Base-by-base conservation (phyloP, 2,329 filamentous ascomycete species). In the Claviceps quebecensis region DNA sequence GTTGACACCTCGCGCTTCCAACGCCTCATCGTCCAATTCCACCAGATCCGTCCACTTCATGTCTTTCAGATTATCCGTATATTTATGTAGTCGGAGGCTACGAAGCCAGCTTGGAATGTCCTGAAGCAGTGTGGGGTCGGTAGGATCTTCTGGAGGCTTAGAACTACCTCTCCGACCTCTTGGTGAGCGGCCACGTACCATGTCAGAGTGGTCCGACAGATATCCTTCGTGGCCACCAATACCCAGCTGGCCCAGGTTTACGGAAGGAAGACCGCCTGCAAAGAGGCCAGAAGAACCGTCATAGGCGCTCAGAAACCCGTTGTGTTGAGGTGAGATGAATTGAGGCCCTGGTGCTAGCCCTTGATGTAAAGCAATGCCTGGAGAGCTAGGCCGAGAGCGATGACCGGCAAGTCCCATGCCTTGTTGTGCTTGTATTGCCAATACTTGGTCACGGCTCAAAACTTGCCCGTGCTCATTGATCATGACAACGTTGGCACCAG, bases 131-230 rank as follows among this genome's bases (percentile, higher is more conserved):
- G 77, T 82, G 16, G 86, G 85, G 67, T 98, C 93, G 19, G 91
- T 97, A 4, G 93, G 93, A 63, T 98, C 93, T 74, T 98, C 93
- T 46, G 93, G 93, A 34, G 93, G 93, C 77, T 97, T 98, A 44
- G 88, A 95, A 74, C 85, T 96, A 57, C 93, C 93, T 59, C 93
- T 80, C 56, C 93, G 83, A 60, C 93, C 93, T 60, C 93, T 83
- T 53, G 93, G 93, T 54, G 91, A 97, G 52, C 93, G 83, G 48
- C 93, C 93, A 56, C 93, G 86, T 52, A 81, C 79, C 68, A 96
- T 86, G 59, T 96, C 91, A 43, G 88, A 94, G 63, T 95, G 88
- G 63, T 97, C 93, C 26, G 91, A 95, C 49, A 95, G 73, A 66
- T 97, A 96, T 44, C 88, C 89, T 66, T 94, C 89, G 56, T 83